These are phyloP conservation scores for Syzygium jambos DNA, from an alignment of 345 rosid species.

Conservation along the genomic window DNA sequence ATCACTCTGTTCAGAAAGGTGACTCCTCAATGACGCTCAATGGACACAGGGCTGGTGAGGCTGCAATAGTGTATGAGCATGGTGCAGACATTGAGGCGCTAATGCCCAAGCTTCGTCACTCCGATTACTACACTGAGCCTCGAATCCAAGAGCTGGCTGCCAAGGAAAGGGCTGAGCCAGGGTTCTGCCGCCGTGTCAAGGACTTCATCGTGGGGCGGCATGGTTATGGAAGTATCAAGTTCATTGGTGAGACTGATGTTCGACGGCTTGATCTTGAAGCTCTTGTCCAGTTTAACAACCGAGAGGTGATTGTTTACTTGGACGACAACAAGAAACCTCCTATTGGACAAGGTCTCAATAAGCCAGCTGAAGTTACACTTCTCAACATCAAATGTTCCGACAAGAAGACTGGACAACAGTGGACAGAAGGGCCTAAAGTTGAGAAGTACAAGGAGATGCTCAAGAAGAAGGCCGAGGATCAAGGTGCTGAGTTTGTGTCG, in stretches of 20 bases:
- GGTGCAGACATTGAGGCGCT: constrained; percentile 83
- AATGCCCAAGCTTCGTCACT: constrained; percentile 78
- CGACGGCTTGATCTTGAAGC: constrained; percentile 72
- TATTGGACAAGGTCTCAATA: constrained; percentile 86
- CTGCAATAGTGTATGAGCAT: constrained; percentile 72
- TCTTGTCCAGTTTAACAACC: constrained; percentile 70
- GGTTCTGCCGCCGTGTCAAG: constrained; percentile 59
- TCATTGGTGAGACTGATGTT: constrained; percentile 84
- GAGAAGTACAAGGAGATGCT: constrained; percentile 83
- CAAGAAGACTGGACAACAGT: constrained; percentile 61
- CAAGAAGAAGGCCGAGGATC: constrained; percentile 76
- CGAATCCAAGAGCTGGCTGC: constrained; percentile 89
- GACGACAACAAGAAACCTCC: constrained; percentile 89
- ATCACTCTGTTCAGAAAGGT: constrained; percentile 30
- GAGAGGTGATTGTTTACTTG: constrained; percentile 94
- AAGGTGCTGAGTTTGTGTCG: constrained; percentile 83
- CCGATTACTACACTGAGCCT: constrained; percentile 91
- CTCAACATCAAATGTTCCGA: constrained; percentile 87
- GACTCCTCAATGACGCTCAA: constrained; percentile 45
- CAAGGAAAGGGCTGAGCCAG: constrained; percentile 75
- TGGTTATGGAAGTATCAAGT: constrained; percentile 82
- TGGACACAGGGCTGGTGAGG: constrained; percentile 74
- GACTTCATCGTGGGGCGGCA: constrained; percentile 87
- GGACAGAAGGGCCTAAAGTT: constrained; percentile 52
- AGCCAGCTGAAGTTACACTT: constrained; percentile 92